A percentile compares a stretch with the other conserved stretches of the same genome.
Evolutionary conservation across 2,329 filamentous ascomycete genomes (phyloP).

Genomic region (Neonectria magnoliae): DNA sequence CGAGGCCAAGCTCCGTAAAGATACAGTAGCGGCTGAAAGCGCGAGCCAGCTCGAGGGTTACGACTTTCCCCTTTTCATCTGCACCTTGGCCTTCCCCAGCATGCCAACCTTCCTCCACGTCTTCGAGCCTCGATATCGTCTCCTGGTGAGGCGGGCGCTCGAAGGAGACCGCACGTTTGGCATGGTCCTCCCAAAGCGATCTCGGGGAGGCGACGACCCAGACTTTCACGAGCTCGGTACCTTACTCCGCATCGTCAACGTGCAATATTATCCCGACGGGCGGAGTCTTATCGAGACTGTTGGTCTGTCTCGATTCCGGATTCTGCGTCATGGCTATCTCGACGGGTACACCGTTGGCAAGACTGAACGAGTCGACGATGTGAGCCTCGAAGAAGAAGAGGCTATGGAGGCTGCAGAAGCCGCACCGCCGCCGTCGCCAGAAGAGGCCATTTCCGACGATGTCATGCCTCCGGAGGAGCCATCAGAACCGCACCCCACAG

Average conservation of each 20-base stretch:
- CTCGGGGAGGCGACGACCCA: conserved; percentile 46
- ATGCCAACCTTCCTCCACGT: conserved; percentile 90
- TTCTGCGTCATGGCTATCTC: conserved; percentile 69
- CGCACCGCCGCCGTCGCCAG: conserved; percentile 6
- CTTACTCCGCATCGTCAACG: conserved; percentile 77
- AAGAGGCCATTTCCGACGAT: background rate
- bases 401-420: conserved; percentile 75
- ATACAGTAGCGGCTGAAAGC: conserved; percentile 67
- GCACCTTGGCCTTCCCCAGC: conserved; percentile 80
- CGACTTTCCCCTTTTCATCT: conserved; percentile 80
- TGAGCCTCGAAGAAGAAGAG: conserved; percentile 85
- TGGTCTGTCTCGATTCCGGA: conserved; percentile 80
- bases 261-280: conserved; percentile 80
- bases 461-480: conserved; percentile 12
- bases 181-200: conserved; percentile 79
- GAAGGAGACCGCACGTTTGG: conserved; percentile 82
- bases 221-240: conserved; percentile 81
- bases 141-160: conserved; percentile 86
- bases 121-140: conserved; percentile 90
- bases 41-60: conserved; percentile 64
- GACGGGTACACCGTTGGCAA: conserved; percentile 85
- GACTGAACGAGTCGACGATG: conserved; percentile 81
- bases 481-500: background rate
- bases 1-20: conserved; percentile 66
- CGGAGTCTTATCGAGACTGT: conserved; percentile 83